Conservation (phyloP, 225 moss, liverwort and hornwort genomes). For the Thuidium tamariscinum region DNA sequence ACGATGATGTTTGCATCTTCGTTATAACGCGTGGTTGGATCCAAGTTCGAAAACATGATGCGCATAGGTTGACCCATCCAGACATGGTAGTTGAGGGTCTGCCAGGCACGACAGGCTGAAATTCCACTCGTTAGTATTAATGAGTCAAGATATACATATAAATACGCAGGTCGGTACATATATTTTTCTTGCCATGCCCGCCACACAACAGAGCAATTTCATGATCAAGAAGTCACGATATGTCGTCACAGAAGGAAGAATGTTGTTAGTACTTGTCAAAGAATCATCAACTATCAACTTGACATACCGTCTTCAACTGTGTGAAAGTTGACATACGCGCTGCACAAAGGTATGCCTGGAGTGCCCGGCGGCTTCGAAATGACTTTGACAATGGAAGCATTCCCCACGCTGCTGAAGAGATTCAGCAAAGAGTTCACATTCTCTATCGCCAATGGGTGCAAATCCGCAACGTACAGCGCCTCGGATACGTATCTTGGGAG, state of each 20-base stretch:
- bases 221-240: not conserved
- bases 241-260: not conserved
- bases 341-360: not conserved
- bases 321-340: not conserved
- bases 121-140: not conserved
- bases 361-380: not conserved
- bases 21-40: not conserved
- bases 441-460: not conserved
- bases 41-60: constrained; percentile 4
- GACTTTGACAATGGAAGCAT: not conserved
- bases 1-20: not conserved
- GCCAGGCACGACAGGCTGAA: constrained; percentile 7
- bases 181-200: not conserved
- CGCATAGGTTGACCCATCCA: not conserved
- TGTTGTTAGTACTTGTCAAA: not conserved
- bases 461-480: not conserved
- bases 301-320: not conserved
- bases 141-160: not conserved
- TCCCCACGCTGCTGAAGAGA: not conserved
- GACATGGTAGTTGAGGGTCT: not conserved
- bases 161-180: not conserved
- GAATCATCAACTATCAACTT: not conserved
- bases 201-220: not conserved
- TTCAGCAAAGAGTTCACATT: not conserved
- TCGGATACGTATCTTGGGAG: not conserved